Evolutionary conservation across 1,284 basidiomycete genomes (phyloP), one percentile per base, ranked within the genome.

Genomic region (Ganoderma meredithae): DNA sequence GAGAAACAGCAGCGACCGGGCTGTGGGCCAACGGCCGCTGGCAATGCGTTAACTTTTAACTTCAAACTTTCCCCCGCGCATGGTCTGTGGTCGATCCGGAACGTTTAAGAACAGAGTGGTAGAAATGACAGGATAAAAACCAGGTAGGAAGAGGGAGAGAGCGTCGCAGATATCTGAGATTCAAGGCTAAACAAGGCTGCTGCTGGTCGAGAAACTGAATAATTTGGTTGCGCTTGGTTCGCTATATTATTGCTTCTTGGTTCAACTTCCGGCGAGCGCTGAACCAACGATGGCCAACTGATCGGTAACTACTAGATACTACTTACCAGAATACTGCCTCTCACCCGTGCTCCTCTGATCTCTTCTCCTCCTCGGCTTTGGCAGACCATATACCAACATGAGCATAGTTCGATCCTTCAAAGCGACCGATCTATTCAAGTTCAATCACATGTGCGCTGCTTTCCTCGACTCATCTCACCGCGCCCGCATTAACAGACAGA

Each of bases 381-480:
- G 27, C 43, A 22, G 13, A 56, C 25, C 25, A 33, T 55, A 13
- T 17, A 55, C 9, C 65, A 74, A 25, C 17, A 96, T 96, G 95
- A 95, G 93, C 75, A 79, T 95, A 44, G 83, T 95, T 3, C 86
- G 95, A 60, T 91, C 95, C 15, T 96, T 97, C 83, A 86, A 86
- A 75, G 94, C 95, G 17, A 88, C 89, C 0, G 95, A 97, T 78
- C 85, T 97, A 80, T 96, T 97, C 86, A 91, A 87, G 73, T 97
- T 96, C 83, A 97, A 97, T 79, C 95, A 95, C 77, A 86, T 95
- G 94, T 93, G 73, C 73, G 85, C 79, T 64, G 49, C 5, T 12
- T 60, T 25, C 22, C 39, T 15, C 2, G 6, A n/a, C 8, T 41
- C 39, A 17, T 5, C 13, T 13, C 39, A 19, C 39, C 9, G 58